Evolutionary conservation across 495 filamentous ascomycete species (phyloP), one percentile per base, ranked within the genome.

Genomic region (Physcia stellaris): DNA sequence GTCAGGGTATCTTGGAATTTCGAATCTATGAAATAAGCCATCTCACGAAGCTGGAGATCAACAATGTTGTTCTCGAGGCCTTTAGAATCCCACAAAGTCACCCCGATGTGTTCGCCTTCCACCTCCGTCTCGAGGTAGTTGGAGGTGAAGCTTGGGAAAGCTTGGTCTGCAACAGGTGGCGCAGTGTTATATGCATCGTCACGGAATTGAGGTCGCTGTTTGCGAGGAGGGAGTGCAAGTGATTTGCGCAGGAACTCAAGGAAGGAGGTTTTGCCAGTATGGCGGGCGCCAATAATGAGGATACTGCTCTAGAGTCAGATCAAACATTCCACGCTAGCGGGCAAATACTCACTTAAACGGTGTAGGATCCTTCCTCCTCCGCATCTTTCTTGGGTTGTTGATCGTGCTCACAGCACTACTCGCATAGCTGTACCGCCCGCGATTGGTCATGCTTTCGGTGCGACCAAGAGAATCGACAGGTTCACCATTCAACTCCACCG

Each of bases 1-100:
- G 76, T 79, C 56, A 96, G 87, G 0, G 90, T 96, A 53, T 98
- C 92, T 56, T 96, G 87, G 45, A 98, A 98, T 57, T 96, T 98
- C 59, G 80, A 87, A 63, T 98, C 90, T 38, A 98, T 64, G 66
- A 98, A 98, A 10, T 79, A 71, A 19, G 81, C 77, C 59, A 94
- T 86, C 45, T 87, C 84, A 37, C 87, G 80, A 41, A 98, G 64
- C 59, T 98, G 90, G 35, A 96, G 66, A 58, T 95, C 90, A 31
- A 92, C 86, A 19, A 94, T 73, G 56, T 83, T 85, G 68, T 83
- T 86, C 63, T 98, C 88, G 39, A 98, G 61, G 1, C 90, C 90
- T 47, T 83, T 75, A 11, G 90, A 95, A 50, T 98, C 90, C 90
- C 88, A 96, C 19, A 98, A 63, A 3, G 90, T 96, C 43, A 98